Evolutionary conservation across 495 filamentous ascomycete species (phyloP), one percentile per base, ranked within the genome.

Genomic region (Xylaria telfairii): DNA sequence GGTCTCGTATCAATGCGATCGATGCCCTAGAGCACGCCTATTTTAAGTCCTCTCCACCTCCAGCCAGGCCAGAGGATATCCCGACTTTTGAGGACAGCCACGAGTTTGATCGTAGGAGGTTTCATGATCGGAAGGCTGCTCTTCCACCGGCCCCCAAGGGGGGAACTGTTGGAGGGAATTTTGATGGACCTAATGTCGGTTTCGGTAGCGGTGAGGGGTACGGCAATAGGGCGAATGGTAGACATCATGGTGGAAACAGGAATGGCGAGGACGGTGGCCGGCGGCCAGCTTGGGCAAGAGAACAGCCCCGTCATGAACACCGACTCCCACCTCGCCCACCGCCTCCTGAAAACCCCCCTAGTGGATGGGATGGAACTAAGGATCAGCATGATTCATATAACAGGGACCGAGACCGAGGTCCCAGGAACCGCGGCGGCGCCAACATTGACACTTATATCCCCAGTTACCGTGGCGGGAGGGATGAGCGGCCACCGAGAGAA

Each of bases 21-120:
- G 96, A 99, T 82, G 96, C 96, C 17, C 82, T 98, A 19, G 87
- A 95, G 72, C 96, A 99, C 78, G 91, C 92, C 9, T 99, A 98
- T 79, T 99, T 99, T 80, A 87, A 85, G 51, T 91, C 83, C 21
- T 79, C 86, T 4, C 96, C 96, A 24, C 84, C 89, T n/a, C 96
- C 96, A 12, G 90, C 94, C 21, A 86, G 84, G 63, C 91, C 95
- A 4, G 88, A 90, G 69, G 95, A 98, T 42, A 82, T 99, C 26
- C 96, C 96, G 26, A 86, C 83, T 21, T 98, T 96, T 73, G 92
- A 96, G 72, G 96, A 98, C 72, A 97, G 93, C 21, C 96, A 99
- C 81, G 96, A 99, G 80, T 84, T 98, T 26, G 96, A 99, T 75
- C 90, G 96, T 42, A 88, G 94, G 68, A 95, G 93, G 78, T 92